Conservation (phyloP, 1,284 basidiomycete species). For the Calocybe gambosa region DNA sequence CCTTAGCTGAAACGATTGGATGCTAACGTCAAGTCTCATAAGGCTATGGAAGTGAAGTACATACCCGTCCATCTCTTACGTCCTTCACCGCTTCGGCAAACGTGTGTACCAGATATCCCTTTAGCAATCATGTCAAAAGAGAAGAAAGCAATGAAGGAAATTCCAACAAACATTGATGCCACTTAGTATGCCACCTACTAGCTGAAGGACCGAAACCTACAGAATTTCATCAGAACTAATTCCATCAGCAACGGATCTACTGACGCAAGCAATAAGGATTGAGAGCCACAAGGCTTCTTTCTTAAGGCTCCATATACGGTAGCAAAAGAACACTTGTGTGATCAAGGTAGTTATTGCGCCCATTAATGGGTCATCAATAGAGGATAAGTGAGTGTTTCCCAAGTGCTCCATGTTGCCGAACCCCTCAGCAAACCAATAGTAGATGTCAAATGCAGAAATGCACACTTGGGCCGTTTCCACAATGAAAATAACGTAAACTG, state of each 20-base stretch:
- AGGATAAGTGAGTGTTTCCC: slow-evolving; percentile 4
- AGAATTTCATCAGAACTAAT: neutral
- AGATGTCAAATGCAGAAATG: slow-evolving; percentile 18
- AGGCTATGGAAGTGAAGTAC: too few species aligned
- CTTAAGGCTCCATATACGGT: slow-evolving; percentile 20
- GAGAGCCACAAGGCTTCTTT: slow-evolving; percentile 9
- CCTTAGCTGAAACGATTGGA: too few species aligned
- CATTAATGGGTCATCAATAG: slow-evolving; percentile 18
- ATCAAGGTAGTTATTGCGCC: slow-evolving; percentile 19
- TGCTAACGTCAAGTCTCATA: too few species aligned
- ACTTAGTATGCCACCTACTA: slow-evolving; percentile 5
- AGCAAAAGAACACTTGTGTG: slow-evolving; percentile 21
- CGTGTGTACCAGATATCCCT: too few species aligned
- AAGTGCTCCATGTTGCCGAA: slow-evolving; percentile 19
- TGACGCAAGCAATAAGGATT: slow-evolving; percentile 13
- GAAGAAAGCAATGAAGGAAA: too few species aligned
- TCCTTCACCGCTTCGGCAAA: too few species aligned
- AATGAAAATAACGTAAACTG: slow-evolving; percentile 18
- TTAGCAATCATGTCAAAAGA: slow-evolving; percentile 11
- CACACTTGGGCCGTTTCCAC: slow-evolving; percentile 17
- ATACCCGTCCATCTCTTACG: too few species aligned
- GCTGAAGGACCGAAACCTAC: slow-evolving; percentile 11
- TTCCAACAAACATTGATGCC: too few species aligned
- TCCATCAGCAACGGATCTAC: too few species aligned
- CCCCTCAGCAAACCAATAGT: slow-evolving; percentile 19